Base-by-base conservation (phyloP, 768 basidiomycete species). In the Tylopilus felleus region DNA sequence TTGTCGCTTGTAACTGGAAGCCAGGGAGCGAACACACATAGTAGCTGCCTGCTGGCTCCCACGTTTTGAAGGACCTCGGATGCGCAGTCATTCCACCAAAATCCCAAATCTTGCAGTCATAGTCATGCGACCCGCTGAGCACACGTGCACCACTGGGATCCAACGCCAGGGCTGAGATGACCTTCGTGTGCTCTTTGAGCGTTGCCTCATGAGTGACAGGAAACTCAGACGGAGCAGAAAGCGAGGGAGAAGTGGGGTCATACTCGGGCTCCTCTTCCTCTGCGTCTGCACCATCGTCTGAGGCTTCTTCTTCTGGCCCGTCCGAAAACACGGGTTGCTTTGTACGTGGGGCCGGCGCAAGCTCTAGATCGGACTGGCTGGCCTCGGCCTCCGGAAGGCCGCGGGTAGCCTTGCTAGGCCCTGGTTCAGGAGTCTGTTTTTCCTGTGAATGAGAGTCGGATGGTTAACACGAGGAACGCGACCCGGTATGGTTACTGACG, bases 51-150 rank as follows among this genome's bases (percentile, higher is more conserved):
- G 90, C 86, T 57, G 94, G 90, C 68, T 99, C 97, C 85, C 90
- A 98, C 60, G 83, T 90, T 74, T 95, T 90, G 82, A 99, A 98
- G 16, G 97, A 95, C 71, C 92, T 92, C 71, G 87, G 85, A 59
- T 84, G 75, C 57, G 79, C 75, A 65, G 91, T 89, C 97, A 99
- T 99, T 16, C 97, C 97, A 62, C 96, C 96, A 72, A 98, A 98
- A 72, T 99, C 97, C 95, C 96, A 99, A 50, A 99, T 72, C 74
- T 98, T 98, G 72, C 89, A 86, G 71, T 99, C 97, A 67, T 98
- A 98, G 70, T 99, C 97, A 73, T 98, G 88, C 19, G 92, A 92
- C 16, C 97, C 97, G 9, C 92, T 90, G 17, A 91, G 73, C 28
- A 99, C 74, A 33, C 97, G 84, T 13, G 96, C 94, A 53, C 97